Conservation (phyloP, 306 rosid genomes). For the Castanopsis chinensis region DNA sequence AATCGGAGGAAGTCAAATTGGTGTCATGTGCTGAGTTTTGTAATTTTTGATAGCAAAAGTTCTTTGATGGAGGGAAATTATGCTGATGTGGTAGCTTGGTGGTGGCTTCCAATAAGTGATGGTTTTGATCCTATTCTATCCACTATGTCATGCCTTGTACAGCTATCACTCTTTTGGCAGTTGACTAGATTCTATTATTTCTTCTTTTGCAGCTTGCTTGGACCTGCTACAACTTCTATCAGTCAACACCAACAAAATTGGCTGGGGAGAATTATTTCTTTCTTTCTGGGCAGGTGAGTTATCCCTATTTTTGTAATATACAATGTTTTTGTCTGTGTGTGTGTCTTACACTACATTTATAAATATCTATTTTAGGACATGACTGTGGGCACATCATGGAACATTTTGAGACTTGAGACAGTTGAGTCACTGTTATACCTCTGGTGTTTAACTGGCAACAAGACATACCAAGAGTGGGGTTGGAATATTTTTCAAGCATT, state of each 20-base stretch:
- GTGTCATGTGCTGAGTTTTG: too few relatives aligned
- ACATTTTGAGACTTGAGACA: constrained; percentile 96
- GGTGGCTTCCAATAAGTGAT: too few relatives aligned
- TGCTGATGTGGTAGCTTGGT: too few relatives aligned
- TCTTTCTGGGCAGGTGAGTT: constrained; percentile 71
- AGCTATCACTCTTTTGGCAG: not conserved
- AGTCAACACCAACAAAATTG: constrained; percentile 91
- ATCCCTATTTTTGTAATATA: constrained; percentile 17
- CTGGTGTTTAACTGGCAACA: constrained; percentile 94
- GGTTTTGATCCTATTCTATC: not conserved
- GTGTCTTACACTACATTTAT: constrained; percentile 11
- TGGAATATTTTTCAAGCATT: constrained; percentile 99
- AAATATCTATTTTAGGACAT: constrained; percentile 58
- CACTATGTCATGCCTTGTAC: not conserved
- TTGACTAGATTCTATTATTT: constrained; percentile 14
- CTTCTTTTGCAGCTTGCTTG: constrained; percentile 83
- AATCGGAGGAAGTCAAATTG: too few relatives aligned
- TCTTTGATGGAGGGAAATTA: too few relatives aligned
- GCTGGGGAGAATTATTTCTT: constrained; percentile 98
- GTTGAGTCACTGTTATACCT: constrained; percentile 94
- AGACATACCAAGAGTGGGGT: constrained; percentile 99
- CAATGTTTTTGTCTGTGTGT: not conserved
- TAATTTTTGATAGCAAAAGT: too few relatives aligned
- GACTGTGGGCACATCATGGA: constrained; percentile 98
- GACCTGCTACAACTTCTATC: constrained; percentile 99